Evolutionary conservation across 2,329 filamentous ascomycete genomes (phyloP), one percentile per base, ranked within the genome.

Genomic region (Paecilomyces fulvus): DNA sequence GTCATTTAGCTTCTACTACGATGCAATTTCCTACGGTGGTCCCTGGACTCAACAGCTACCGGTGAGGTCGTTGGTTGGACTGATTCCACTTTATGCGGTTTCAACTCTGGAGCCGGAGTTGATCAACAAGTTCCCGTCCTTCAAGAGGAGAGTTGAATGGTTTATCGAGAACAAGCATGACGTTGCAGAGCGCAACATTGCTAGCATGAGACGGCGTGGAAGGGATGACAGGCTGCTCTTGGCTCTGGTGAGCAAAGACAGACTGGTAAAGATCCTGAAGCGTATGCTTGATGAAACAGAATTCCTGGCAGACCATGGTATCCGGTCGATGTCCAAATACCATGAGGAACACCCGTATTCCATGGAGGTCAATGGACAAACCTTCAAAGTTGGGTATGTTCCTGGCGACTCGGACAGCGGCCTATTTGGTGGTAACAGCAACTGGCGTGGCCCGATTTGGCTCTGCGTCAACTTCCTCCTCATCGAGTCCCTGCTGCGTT

Each of bases 371-470:
- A 95, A 97, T 62, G 91, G 90, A 0, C 90, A 96, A 70, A 82
- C 81, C 30, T 97, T 96, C 77, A 83, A 85, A 56, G 92, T 97
- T 46, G 83, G 85, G 64, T 97, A 97, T 67, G 85, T 97, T 17
- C 86, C 94, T 1, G 94, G 92, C n/a, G 92, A 97, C 70, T 96
- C 92, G 0, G 92, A 97, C 75, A 96, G 89, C 66, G 90, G 90
- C 3, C 82, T 97, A 4, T 97, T 97, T 67, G 92, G 92, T 54
- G 92, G 92, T 63, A 97, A 97, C 81, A 96, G 91, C 73, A 97
- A 97, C 74, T 97, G 92, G 92, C 85, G 92, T 75, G 92, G 88
- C 3, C 92, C 94, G 0, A 92, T 96, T 64, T 97, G 92, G 92
- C 81, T 96, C 52, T 94, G 90, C 60, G 91, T 96, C 75, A 97